phyloP scores from a whole-genome alignment of 352 stramenopile species.

The Saprolegnia parasitica region DNA sequence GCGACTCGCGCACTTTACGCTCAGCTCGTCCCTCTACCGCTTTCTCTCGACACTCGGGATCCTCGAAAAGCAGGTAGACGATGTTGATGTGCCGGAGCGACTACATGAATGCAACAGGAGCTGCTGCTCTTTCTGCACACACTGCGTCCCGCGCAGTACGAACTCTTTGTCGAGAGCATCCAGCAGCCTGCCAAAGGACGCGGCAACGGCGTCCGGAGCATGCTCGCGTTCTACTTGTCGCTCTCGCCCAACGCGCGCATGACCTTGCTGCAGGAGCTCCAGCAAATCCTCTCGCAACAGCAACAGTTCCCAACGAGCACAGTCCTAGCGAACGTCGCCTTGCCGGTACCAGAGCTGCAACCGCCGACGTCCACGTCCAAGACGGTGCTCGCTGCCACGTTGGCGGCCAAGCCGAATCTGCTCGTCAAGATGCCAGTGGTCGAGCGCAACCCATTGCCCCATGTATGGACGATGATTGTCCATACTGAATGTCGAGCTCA shows the following conservation, averaged over 20 bases:
- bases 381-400: not conserved
- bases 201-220: not conserved
- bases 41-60: constrained; percentile 9
- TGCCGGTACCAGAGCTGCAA: not conserved
- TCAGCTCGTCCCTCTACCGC: not conserved
- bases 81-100: no score
- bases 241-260: constrained; percentile 1
- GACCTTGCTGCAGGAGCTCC: constrained; percentile 4
- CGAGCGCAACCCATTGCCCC: no score
- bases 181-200: not conserved
- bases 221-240: constrained; percentile 6
- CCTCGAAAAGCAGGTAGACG: constrained; percentile 14
- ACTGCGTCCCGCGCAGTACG: not conserved
- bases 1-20: constrained; percentile 9
- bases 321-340: not conserved
- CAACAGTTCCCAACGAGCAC: no score
- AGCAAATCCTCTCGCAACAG: not conserved
- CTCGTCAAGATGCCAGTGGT: no score
- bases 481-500: not conserved
- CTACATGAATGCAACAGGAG: not conserved
- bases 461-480: no score
- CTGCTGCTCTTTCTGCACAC: constrained; percentile 2
- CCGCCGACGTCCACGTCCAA: not conserved
- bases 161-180: not conserved
- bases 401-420: not conserved